Base-by-base conservation (phyloP, 2,329 filamentous ascomycete genomes). In the Camillea tinctor region DNA sequence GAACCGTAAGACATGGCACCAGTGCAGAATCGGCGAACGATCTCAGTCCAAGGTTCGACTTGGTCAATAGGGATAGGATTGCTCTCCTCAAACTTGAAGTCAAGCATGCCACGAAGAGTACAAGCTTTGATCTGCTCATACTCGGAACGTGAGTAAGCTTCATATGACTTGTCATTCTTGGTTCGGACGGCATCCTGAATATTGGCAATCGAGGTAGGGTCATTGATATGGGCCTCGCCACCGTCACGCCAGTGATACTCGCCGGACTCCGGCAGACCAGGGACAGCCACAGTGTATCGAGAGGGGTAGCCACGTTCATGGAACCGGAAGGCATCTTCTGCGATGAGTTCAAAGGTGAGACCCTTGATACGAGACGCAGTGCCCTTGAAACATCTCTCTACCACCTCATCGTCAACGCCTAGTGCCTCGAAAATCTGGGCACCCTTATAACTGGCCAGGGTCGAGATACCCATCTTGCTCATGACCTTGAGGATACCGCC, bases 401-500 rank as follows among this genome's bases (percentile, higher is more conserved):
- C 91, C 52, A 98, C 93, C 20, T 84, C 84, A 75, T 97, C 93
- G 71, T 97, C 93, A 36, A 97, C 88, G 77, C 94, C 94, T 50
- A 98, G 89, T 54, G 93, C 93, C 75, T 98, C 94, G 69, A 97
- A 98, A 66, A 98, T 98, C 80, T 98, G 94, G 58, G 94, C 94
- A 73, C 94, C 94, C 82, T 98, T 98, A 83, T 98, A 98, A 68
- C 90, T 94, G 72, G 94, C 92, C 52, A 98, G 82, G 30, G 94
- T 98, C 6, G 94, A 97, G 66, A 98, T 98, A 80, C 94, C 94
- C 94, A 98, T 98, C 83, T 98, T 98, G 76, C 90, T 95, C 94
- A 98, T 98, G 75, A 98, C 94, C 79, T 98, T 98, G 65, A 98
- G 82, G 65, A 98, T 97, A 80, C 94, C 94, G 72, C 94, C 94